Percentiles rank a stretch among this genome's conserved stretches.
phyloP scores from a whole-genome alignment of 805 yeast genomes.

The Jamesozyma rosinii region DNA sequence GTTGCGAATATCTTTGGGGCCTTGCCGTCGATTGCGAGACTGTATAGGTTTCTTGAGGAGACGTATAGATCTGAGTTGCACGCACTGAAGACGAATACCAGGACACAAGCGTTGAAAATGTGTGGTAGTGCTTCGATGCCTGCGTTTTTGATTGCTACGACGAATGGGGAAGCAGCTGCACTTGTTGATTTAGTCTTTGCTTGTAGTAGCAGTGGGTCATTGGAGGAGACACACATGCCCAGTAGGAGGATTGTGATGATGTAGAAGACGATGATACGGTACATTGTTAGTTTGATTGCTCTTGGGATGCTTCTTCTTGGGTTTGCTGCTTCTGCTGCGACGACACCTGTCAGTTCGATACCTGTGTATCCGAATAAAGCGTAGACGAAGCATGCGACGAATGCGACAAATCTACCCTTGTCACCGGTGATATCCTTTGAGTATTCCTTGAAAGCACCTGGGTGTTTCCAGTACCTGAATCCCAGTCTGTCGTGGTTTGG shows the following conservation, averaged over 20 bases:
- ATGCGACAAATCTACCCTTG: conserved; percentile 51
- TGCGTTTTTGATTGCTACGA: conserved; percentile 61
- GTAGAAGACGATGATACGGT: conserved; percentile 59
- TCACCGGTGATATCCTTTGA: conserved; percentile 36
- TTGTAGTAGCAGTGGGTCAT: conserved; percentile 42
- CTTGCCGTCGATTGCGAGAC: conserved; percentile 61
- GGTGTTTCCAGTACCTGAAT: conserved; percentile 59
- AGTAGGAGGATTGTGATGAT: conserved; percentile 50
- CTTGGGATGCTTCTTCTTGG: conserved; percentile 63
- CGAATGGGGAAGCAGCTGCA: conserved; percentile 78
- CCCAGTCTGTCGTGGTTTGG: conserved; percentile 68
- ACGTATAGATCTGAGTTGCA: conserved; percentile 72
- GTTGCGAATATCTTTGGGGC: conserved; percentile 61
- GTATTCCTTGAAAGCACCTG: conserved; percentile 51
- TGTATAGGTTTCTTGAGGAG: conserved; percentile 67
- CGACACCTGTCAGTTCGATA: conserved; percentile 59
- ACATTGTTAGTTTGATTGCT: conserved; percentile 61
- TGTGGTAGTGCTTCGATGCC: conserved; percentile 61
- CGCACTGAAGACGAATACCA: conserved; percentile 72
- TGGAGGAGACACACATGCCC: conserved; percentile 60
- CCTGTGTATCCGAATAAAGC: conserved; percentile 67
- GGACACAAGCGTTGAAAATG: conserved; percentile 66
- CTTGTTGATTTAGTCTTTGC: conserved; percentile 41
- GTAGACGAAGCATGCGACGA: conserved; percentile 51
- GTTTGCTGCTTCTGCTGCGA: conserved; percentile 64